Conservation (phyloP, 1,139 yeast species). For the Suhomyces maxii region DNA sequence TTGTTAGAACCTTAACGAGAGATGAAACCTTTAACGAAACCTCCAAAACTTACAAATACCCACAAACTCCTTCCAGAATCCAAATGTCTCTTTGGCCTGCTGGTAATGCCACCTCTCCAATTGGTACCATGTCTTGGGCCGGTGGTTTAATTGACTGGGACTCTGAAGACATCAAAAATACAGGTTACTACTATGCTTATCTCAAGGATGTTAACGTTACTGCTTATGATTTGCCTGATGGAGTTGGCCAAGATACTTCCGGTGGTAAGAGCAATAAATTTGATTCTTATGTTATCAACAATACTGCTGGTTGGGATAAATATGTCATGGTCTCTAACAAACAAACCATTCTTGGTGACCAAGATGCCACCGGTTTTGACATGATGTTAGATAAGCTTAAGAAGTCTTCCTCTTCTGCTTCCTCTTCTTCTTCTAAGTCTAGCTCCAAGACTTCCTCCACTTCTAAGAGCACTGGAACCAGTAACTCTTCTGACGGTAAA, state of each 20-base stretch:
- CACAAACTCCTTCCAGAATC: conserved; percentile 89
- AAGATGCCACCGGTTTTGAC: conserved; percentile 66
- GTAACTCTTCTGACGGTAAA: background rate
- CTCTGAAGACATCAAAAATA: conserved; percentile 64
- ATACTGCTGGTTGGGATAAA: conserved; percentile 43
- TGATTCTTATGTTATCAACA: conserved; percentile 58
- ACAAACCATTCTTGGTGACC: conserved; percentile 57
- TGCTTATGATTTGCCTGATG: conserved; percentile 70
- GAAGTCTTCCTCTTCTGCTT: conserved; percentile 5
- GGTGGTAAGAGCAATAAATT: conserved; percentile 37
- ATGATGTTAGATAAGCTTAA: conserved; percentile 39
- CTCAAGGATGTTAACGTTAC: conserved; percentile 59
- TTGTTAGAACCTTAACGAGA: conserved; percentile 65
- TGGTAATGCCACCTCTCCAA: conserved; percentile 62
- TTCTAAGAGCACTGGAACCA: background rate
- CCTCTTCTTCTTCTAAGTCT: conserved; percentile 6
- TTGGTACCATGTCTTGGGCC: conserved; percentile 91
- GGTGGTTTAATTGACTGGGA: conserved; percentile 90
- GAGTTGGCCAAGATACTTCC: conserved; percentile 29
- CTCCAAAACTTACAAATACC: conserved; percentile 57
- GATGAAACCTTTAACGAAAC: conserved; percentile 71
- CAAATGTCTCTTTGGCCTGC: conserved; percentile 95
- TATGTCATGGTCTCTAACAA: conserved; percentile 61
- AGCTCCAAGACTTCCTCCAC: conserved; percentile 4
- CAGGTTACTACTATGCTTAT: conserved; percentile 77